Percentiles rank a stretch among this genome's conserved stretches.
Evolutionary conservation across 257 asterid species (phyloP).

Genomic region (Avicennia marina): DNA sequence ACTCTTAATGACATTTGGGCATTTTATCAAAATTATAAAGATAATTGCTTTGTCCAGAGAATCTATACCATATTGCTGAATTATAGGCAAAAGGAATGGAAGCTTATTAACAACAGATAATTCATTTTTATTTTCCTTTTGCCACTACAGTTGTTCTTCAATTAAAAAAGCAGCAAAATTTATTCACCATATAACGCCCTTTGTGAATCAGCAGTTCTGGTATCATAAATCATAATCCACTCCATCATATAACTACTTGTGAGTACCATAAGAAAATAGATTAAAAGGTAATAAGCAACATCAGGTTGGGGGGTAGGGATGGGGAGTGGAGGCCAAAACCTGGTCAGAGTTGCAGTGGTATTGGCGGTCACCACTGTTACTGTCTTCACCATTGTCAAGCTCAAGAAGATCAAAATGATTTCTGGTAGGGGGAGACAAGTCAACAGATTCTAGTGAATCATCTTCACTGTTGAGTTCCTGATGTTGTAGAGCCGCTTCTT

Average conservation of each 20-base stretch:
- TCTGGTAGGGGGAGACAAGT: conserved; percentile 31
- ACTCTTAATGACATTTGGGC: background rate
- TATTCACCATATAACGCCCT: background rate
- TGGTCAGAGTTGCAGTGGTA: conserved; percentile 21
- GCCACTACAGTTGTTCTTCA: background rate
- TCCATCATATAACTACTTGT: background rate
- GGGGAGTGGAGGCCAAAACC: too few species aligned
- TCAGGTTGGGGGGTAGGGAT: too few species aligned
- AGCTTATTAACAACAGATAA: too few species aligned
- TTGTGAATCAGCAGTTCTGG: background rate
- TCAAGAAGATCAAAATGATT: conserved; percentile 66
- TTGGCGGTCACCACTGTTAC: conserved; percentile 9
- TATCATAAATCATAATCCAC: too few species aligned
- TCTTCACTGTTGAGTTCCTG: conserved; percentile 35
- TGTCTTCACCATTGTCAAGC: conserved; percentile 25
- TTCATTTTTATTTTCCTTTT: background rate
- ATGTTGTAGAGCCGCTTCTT: conserved; percentile 36
- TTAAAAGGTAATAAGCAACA: too few species aligned
- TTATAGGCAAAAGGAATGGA: too few species aligned
- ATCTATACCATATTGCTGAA: too few species aligned
- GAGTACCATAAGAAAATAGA: background rate
- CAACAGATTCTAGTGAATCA: conserved; percentile 45
- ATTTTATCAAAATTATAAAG: background rate
- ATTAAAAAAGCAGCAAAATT: background rate
- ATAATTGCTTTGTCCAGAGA: background rate